Conservation (phyloP, 2,329 filamentous ascomycete genomes). For the Boeremia lycopersici region DNA sequence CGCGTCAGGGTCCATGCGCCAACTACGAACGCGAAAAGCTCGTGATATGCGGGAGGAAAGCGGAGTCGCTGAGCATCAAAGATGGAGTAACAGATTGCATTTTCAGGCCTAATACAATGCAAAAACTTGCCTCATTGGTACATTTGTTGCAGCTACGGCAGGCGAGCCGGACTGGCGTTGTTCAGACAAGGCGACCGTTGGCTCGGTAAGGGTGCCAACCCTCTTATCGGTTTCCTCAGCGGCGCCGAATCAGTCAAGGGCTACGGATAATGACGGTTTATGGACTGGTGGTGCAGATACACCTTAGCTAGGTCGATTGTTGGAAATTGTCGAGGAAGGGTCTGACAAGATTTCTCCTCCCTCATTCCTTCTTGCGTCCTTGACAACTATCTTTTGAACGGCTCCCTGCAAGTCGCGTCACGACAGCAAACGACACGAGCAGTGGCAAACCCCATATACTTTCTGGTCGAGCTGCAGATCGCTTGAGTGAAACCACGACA, state of each 20-base stretch:
- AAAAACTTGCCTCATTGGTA: slow-evolving; percentile 16
- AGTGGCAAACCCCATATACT: neutral
- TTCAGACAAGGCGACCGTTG: slow-evolving; percentile 10
- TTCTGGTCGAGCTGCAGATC: neutral
- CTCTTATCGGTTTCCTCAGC: slow-evolving; percentile 13
- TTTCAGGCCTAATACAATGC: slow-evolving; percentile 10
- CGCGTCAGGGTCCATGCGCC: slow-evolving; percentile 14
- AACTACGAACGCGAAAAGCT: slow-evolving; percentile 6
- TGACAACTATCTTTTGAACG: neutral
- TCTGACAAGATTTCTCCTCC: slow-evolving; percentile 1
- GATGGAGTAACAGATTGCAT: slow-evolving; percentile 15
- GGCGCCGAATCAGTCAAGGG: slow-evolving; percentile 12
- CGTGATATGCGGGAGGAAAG: slow-evolving; percentile 9
- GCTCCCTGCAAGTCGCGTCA: neutral
- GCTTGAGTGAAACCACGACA: slow-evolving; percentile 1
- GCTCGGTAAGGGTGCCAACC: slow-evolving; percentile 13
- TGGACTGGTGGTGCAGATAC: slow-evolving; percentile 11
- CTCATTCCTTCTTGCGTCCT: slow-evolving; percentile 7
- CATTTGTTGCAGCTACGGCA: slow-evolving; percentile 13
- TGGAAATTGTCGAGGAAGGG: slow-evolving; percentile 5
- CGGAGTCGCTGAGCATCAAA: slow-evolving; percentile 17
- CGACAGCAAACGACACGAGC: slow-evolving; percentile 4
- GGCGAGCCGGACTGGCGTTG: slow-evolving; percentile 4
- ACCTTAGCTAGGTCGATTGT: slow-evolving; percentile 16
- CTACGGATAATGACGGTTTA: slow-evolving; percentile 18